Conservation (phyloP, 2,329 filamentous ascomycete species). For the Furcasterigmium sp. region DNA sequence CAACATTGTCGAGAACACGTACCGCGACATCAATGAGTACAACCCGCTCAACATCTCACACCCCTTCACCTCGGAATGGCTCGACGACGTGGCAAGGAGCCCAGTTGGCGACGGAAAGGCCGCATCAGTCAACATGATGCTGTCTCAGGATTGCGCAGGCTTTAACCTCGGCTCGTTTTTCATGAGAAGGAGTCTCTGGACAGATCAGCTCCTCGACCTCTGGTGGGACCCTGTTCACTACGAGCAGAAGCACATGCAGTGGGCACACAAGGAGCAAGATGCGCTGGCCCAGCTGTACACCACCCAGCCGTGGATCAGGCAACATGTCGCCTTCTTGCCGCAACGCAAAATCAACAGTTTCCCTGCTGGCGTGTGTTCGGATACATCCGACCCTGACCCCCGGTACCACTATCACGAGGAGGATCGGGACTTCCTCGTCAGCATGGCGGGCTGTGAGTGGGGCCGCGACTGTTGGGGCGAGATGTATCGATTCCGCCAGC, state of each 20-base stretch:
- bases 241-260: constrained; percentile 97
- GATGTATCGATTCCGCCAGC: constrained; percentile 91
- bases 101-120: constrained; percentile 69
- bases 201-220: constrained; percentile 83
- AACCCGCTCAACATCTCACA: constrained; percentile 94
- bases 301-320: constrained; percentile 87
- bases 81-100: constrained; percentile 71
- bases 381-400: constrained; percentile 62
- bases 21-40: constrained; percentile 94
- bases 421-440: constrained; percentile 90
- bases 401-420: constrained; percentile 80
- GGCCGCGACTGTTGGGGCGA: constrained; percentile 96
- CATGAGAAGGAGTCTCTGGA: constrained; percentile 78
- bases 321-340: constrained; percentile 81
- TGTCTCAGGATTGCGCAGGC: constrained; percentile 90
- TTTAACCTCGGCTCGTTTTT: constrained; percentile 98
- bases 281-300: constrained; percentile 88
- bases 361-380: constrained; percentile 81
- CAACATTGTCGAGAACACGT: constrained; percentile 65
- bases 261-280: constrained; percentile 98
- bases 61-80: constrained; percentile 66
- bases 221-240: constrained; percentile 99
- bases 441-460: constrained; percentile 98
- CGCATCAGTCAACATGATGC: constrained; percentile 77
- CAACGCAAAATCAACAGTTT: constrained; percentile 95